Conservation (phyloP, 805 yeast genomes). For the Saturnispora dispora region DNA sequence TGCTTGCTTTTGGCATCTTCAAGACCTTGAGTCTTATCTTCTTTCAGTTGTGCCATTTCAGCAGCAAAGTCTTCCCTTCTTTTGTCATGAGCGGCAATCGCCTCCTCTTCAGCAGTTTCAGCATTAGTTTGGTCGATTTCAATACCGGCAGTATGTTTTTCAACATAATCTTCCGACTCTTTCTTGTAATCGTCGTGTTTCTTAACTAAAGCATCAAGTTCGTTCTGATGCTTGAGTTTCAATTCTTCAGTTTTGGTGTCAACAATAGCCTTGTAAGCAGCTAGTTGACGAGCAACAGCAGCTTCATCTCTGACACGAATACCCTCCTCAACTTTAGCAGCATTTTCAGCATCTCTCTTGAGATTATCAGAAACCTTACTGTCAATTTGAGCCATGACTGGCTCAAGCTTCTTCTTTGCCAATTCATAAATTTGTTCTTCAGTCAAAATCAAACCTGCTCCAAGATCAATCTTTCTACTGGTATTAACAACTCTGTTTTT, state of each 20-base stretch:
- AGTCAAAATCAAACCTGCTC: conserved; percentile 45
- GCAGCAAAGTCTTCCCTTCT: conserved; percentile 35
- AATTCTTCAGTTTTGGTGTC: conserved; percentile 33
- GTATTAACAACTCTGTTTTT: conserved; percentile 38
- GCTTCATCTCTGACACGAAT: conserved; percentile 27
- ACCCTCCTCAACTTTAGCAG: conserved; percentile 19
- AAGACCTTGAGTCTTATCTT: conserved; percentile 23
- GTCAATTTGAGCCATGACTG: conserved; percentile 42
- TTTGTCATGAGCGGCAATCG: conserved; percentile 36
- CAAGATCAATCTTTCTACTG: conserved; percentile 40
- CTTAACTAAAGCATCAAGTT: conserved; percentile 19
- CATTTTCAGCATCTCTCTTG: conserved; percentile 23
- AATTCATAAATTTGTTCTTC: conserved; percentile 47
- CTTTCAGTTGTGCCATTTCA: conserved; percentile 37
- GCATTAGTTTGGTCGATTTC: conserved; percentile 37
- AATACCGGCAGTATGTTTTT: conserved; percentile 34
- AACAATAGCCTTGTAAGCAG: conserved; percentile 30
- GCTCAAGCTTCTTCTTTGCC: conserved; percentile 47
- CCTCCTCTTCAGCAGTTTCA: conserved; percentile 37
- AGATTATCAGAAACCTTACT: conserved; percentile 36
- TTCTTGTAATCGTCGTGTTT: conserved; percentile 23
- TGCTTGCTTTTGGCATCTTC: conserved; percentile 26
- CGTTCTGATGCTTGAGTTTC: conserved; percentile 17
- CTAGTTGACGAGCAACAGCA: conserved; percentile 30
- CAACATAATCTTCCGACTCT: conserved; percentile 32